Evolutionary conservation across 768 basidiomycete species (phyloP), one percentile per base, ranked within the genome.

Genomic region (Suillus clintonianus): DNA sequence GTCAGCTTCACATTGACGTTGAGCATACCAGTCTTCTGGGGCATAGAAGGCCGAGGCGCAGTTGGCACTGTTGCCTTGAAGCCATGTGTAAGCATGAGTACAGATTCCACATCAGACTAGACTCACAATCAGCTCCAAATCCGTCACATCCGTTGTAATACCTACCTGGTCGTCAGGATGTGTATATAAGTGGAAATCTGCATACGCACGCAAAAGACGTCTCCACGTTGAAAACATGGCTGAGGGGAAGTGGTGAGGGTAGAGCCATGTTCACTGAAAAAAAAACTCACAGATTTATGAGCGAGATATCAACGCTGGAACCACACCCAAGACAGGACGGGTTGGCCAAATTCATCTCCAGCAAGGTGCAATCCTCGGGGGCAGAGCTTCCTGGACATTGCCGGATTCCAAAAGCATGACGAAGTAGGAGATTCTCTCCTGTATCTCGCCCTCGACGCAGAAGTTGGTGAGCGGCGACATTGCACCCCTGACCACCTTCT

Each of bases 341-440:
- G 67, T 86, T 82, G 62, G 70, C 71, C 61, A 86, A 74, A 13
- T 81, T 83, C 72, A 76, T 79, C 71, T 86, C 85, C 22, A 85
- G 24, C 13, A 83, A 70, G 1, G 77, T 71, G 63, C 85, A 85
- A 3, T 75, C 63, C 69, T 85, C 84, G 47, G n/a, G n/a, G n/a
- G n/a, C n/a, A n/a, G n/a, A n/a, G n/a, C n/a, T n/a, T n/a, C n/a
- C n/a, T n/a, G n/a, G n/a, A n/a, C n/a, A n/a, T n/a, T n/a, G n/a
- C n/a, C n/a, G n/a, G n/a, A n/a, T n/a, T n/a, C n/a, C n/a, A n/a
- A n/a, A n/a, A n/a, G n/a, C n/a, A n/a, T n/a, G n/a, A n/a, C n/a
- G n/a, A n/a, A n/a, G n/a, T n/a, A n/a, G n/a, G n/a, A n/a, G n/a
- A n/a, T n/a, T n/a, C n/a, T n/a, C n/a, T n/a, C n/a, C n/a, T n/a